Evolutionary conservation across 2,329 filamentous ascomycete genomes (phyloP), one percentile per base, ranked within the genome.

Genomic region (Aspergillus sp.): DNA sequence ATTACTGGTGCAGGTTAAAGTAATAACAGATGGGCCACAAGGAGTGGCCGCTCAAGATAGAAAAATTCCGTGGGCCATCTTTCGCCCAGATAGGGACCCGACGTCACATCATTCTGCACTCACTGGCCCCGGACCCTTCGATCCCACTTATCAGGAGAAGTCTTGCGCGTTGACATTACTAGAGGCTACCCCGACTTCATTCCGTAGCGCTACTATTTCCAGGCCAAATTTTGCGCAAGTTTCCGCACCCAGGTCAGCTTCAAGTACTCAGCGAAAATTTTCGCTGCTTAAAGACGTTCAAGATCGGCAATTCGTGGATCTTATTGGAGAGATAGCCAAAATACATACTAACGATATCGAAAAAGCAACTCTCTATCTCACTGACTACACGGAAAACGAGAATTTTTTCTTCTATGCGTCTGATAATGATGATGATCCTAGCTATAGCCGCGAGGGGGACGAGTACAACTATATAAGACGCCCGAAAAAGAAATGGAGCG

Each of bases 321-420:
- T 96, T 1, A 77, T 90, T 17, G 91, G 84, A 2, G 83, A 93
- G 67, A 84, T 96, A 2, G 82, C 92, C 47, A 86, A 82, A 62
- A 76, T 81, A 0, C 84, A 78, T 62, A 67, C 74, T 13, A 70
- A 65, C 24, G 71, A 74, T 39, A 65, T 64, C 45, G 79, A 82
- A 24, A 82, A 74, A 56, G 74, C 83, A 12, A 84, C 85, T 5
- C 62, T 96, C 0, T 92, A 92, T 78, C 77, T 96, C 17, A 89
- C 90, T 0, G 93, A 97, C 72, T 96, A 93, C 71, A 96, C 91
- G 0, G 76, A 84, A 50, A 91, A 97, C 66, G 67, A 78, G 0
- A 58, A 67, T 1, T 86, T 97, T 57, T 87, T 81, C 62, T 73
- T 85, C 36, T 85, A 85, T 57, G 65, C 68, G 13, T 68, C 77